phyloP scores from a whole-genome alignment of 768 basidiomycete genomes.

The Kockovaella imperatae region DNA sequence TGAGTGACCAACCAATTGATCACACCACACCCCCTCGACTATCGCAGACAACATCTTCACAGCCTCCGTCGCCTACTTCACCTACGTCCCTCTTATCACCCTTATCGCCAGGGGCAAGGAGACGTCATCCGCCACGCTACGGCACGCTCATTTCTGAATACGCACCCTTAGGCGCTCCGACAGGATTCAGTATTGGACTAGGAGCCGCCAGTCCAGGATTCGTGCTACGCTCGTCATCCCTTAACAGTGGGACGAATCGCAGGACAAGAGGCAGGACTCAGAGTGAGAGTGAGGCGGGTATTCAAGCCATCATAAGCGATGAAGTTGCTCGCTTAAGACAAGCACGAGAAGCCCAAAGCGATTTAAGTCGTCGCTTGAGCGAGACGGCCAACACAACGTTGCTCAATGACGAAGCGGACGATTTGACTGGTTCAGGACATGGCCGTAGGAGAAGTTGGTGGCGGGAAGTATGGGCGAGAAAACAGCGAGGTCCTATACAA shows the following conservation, averaged over 20 bases:
- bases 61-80: conserved; percentile 5
- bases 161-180: conserved; percentile 27
- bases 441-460: too few species aligned
- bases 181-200: conserved; percentile 44
- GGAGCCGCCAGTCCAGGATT: conserved; percentile 45
- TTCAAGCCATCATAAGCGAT: conserved; percentile 22
- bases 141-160: conserved; percentile 41
- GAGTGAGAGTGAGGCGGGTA: conserved; percentile 22
- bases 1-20: not conserved
- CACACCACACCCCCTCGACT: not conserved
- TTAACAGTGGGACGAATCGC: conserved; percentile 7
- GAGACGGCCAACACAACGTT: too few species aligned
- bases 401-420: too few species aligned
- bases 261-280: conserved; percentile 17
- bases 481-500: too few species aligned
- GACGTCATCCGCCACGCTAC: conserved; percentile 21
- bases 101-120: conserved; percentile 3
- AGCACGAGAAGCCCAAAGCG: too few species aligned
- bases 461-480: too few species aligned
- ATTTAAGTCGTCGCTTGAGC: too few species aligned
- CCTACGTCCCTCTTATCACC: conserved; percentile 11
- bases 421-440: too few species aligned
- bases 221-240: conserved; percentile 20
- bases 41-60: not conserved
- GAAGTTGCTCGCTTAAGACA: too few species aligned